phyloP scores from a whole-genome alignment of 352 stramenopile species.

The Globisporangium middletonii region DNA sequence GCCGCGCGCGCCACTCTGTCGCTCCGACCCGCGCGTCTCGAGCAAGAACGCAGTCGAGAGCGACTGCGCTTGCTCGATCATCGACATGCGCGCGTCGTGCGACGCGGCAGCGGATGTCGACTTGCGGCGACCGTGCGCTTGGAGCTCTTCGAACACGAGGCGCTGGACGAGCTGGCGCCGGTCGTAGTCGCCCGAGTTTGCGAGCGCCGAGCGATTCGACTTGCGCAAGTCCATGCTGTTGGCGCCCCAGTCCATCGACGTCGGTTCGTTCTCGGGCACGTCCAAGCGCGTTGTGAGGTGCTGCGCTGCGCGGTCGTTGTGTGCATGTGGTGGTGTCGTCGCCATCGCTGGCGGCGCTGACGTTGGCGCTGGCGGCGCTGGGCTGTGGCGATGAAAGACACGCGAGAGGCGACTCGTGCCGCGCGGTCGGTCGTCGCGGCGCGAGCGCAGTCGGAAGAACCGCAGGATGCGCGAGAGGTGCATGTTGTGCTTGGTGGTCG shows the following conservation, averaged over 20 bases:
- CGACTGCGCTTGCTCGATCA: constrained; percentile 11
- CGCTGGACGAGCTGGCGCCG: constrained; percentile 9
- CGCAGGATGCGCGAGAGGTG: constrained; percentile 12
- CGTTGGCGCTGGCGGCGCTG: neutral
- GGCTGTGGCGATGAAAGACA: constrained; percentile 4
- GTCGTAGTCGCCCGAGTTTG: constrained; percentile 1
- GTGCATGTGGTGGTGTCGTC: neutral
- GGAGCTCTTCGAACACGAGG: constrained; percentile 13
- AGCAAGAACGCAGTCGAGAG: constrained; percentile 10
- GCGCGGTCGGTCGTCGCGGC: constrained; percentile 2
- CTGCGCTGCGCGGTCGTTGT: neutral
- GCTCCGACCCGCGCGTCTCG: constrained; percentile 9
- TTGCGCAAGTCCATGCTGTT: constrained; percentile 10
- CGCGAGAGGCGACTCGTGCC: constrained; percentile 8
- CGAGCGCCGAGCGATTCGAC: neutral
- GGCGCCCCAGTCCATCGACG: constrained; percentile 9
- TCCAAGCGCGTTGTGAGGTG: neutral
- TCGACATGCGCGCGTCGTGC: constrained; percentile 1
- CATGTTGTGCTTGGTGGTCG: constrained; percentile 3
- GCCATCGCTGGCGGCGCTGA: neutral
- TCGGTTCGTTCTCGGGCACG: constrained; percentile 15
- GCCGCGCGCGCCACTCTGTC: too few relatives aligned
- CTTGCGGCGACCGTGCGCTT: constrained; percentile 2
- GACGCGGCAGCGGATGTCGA: neutral
- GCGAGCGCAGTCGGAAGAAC: constrained; percentile 15